Evolutionary conservation across 2,329 filamentous ascomycete species (phyloP), one percentile per base, ranked within the genome.

Genomic region (Penicillium italicum): DNA sequence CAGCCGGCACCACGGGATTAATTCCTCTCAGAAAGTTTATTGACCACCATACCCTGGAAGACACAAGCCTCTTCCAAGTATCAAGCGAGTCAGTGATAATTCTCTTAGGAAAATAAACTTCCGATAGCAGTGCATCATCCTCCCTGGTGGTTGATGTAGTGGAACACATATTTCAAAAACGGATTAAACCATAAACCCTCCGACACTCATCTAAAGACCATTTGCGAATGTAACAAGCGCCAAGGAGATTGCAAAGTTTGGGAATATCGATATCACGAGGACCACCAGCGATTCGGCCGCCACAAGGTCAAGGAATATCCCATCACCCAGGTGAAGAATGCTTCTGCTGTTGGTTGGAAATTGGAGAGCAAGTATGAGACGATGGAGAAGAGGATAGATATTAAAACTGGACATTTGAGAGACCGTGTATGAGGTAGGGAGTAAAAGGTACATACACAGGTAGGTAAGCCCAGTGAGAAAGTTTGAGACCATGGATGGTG

Each of bases 21-120:
- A 3, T 76, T 80, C 14, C 89, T 78, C 18, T 81, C 62, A 1
- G 77, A 76, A 70, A 96, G 94, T 75, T 96, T 89, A 67, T 94
- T 95, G 50, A 93, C 85, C 89, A 95, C 94, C 90, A 96, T 94
- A 14, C 89, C 90, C 68, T 93, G 85, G 69, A 95, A 96, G 4
- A 95, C 90, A 65, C 92, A 95, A 40, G 80, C 78, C 74, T 79
- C 26, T 31, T 36, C n/a, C 12, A 28, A 30, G 2, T 31, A 28
- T 1, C 28, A 20, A 43, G n/a, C 7, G 11, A 18, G 11, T 50
- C 34, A 50, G 48, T 43, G 16, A 41, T 41, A 7, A 33, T 22
- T n/a, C 6, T 12, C n/a, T 33, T 22, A 51, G 34, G 2, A 20
- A 45, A 10, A 12, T 18, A 14, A 31, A 41, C 31, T n/a, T 18